Percentiles rank a stretch among this genome's conserved stretches.
Conservation (phyloP, 768 basidiomycete species). For the Suillus paluster region DNA sequence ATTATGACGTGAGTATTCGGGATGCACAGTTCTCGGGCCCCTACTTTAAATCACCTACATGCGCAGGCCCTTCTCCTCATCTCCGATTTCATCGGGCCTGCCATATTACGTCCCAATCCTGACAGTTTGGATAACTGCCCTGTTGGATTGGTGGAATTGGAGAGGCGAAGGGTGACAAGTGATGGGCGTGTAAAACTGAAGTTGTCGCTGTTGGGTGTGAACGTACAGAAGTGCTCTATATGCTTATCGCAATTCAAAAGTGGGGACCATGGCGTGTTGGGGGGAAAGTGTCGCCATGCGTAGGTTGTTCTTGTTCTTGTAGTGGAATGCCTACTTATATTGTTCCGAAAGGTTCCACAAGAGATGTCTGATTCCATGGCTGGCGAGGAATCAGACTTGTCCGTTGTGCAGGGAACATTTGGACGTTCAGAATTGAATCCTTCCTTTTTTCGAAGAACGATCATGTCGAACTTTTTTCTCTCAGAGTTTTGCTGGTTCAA, state of each 20-base stretch:
- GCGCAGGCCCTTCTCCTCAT: constrained; percentile 61
- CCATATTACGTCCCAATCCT: constrained; percentile 31
- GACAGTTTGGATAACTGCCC: constrained; percentile 27
- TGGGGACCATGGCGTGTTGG: constrained; percentile 58
- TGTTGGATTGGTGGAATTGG: constrained; percentile 54
- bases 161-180: constrained; percentile 59
- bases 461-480: background rate
- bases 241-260: constrained; percentile 73
- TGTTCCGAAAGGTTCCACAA: constrained; percentile 55
- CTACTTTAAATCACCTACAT: constrained; percentile 24
- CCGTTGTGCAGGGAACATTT: constrained; percentile 64
- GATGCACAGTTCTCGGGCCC: constrained; percentile 20
- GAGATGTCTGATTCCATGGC: constrained; percentile 64
- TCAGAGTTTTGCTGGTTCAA: constrained; percentile 3
- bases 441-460: background rate
- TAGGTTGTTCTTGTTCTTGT: constrained; percentile 28
- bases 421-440: constrained; percentile 27
- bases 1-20: constrained; percentile 66
- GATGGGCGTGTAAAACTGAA: constrained; percentile 77
- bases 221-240: constrained; percentile 73
- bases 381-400: constrained; percentile 62
- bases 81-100: constrained; percentile 65
- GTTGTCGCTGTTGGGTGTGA: constrained; percentile 60
- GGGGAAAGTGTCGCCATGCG: constrained; percentile 63
- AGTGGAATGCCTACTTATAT: constrained; percentile 13